Base-by-base conservation (phyloP, 1,284 basidiomycete species). In the Ustilago curta region DNA sequence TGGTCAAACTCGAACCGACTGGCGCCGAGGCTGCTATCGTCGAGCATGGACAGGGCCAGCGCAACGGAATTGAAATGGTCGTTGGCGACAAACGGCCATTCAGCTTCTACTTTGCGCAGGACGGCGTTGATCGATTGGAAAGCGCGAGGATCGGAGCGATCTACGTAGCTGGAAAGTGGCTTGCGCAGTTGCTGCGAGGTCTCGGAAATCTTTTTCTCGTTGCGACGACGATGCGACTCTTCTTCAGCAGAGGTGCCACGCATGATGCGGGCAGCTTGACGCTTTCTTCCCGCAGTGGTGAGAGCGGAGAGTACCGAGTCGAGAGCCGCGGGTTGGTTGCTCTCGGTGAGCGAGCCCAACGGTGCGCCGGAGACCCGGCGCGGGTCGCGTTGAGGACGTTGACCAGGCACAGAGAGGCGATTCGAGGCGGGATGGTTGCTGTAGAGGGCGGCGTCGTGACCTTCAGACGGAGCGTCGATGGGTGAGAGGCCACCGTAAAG, bases 51-150 rank as follows among this genome's bases (percentile, higher is more conserved):
- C 14, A 84, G 62, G 7, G 83, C 77, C 11, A 84, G 55, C 0
- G 79, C 66, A 21, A 81, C 80, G 39, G 79, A 68, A 54, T 80
- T 84, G 72, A 84, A 84, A 43, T 79, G 74, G 48, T 84, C 81
- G 37, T 82, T 77, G 42, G 77, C 73, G 8, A 84, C 59, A 45
- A 82, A 81, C 0, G 70, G 77, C 83, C 83, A 84, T 48, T 84
- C 83, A 16, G 57, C 68, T 57, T 81, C 75, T n/a, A 81, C 73
- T 63, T 84, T 84, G 52, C 82, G 81, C n/a, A 83, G 66, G 4
- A 83, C 77, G 8, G 82, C 82, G 63, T 79, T 79, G 73, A 84
- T 79, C 11, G 66, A 64, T 29, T 78, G 72, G 59, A 83, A 83
- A 1, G 70, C 63, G 32, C 69, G 68, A 45, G 76, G 70, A 48